phyloP scores from a whole-genome alignment of 1,284 basidiomycete genomes.

The Ustilago tritici region DNA sequence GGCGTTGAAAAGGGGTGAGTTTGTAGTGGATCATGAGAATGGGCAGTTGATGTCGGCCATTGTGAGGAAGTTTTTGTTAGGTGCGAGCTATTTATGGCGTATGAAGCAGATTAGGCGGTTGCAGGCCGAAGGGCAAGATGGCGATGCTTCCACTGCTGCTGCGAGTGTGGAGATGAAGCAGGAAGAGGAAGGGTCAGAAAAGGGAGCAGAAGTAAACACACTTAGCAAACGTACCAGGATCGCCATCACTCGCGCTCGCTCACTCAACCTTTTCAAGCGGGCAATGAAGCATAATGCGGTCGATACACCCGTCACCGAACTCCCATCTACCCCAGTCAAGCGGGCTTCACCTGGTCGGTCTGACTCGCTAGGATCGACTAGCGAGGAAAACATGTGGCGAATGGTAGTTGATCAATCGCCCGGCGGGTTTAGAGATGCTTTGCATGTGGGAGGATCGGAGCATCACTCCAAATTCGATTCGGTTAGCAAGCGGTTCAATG shows the following conservation, averaged over 20 bases:
- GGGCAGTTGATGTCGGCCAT: slow-evolving; percentile 84
- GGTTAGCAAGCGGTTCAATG: slow-evolving; percentile 43
- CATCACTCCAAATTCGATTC: slow-evolving; percentile 60
- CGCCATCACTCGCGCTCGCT: slow-evolving; percentile 31
- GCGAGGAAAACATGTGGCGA: slow-evolving; percentile 16
- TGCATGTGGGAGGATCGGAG: slow-evolving; percentile 55
- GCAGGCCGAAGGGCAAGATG: slow-evolving; percentile 11
- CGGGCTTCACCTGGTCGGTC: not conserved
- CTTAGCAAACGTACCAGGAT: slow-evolving; percentile 30
- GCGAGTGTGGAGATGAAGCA: not conserved
- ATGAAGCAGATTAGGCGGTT: slow-evolving; percentile 50
- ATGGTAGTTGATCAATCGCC: slow-evolving; percentile 61
- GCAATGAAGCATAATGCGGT: slow-evolving; percentile 26
- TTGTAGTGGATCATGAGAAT: slow-evolving; percentile 85
- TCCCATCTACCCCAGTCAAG: slow-evolving; percentile 27
- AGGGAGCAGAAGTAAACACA: slow-evolving; percentile 10
- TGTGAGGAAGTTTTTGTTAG: slow-evolving; percentile 86
- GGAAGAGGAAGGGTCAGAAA: not conserved
- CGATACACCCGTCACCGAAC: not conserved
- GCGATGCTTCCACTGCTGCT: not conserved
- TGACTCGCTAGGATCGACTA: slow-evolving; percentile 4
- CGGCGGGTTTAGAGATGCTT: slow-evolving; percentile 55
- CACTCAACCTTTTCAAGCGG: slow-evolving; percentile 35
- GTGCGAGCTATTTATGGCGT: slow-evolving; percentile 69
- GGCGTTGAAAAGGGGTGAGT: slow-evolving; percentile 77